Conservation (phyloP, 2,329 filamentous ascomycete species). For the Trichoderma endophyticum region DNA sequence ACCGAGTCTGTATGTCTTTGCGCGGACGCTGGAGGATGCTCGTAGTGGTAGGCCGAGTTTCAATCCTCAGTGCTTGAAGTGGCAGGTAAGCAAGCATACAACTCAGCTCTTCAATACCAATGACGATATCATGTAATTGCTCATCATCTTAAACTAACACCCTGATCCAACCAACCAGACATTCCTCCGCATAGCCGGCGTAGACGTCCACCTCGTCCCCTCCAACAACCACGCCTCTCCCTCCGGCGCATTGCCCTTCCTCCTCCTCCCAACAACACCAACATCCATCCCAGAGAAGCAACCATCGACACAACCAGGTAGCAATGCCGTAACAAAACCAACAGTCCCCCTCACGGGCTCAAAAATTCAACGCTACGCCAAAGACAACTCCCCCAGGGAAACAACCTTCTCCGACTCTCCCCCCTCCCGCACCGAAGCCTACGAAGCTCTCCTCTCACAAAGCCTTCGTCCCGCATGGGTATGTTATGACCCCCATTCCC, state of each 20-base stretch:
- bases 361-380: conserved; percentile 67
- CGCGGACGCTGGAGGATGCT: conserved; percentile 55
- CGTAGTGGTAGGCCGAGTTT: conserved; percentile 61
- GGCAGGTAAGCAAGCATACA: conserved; percentile 64
- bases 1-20: conserved; percentile 73
- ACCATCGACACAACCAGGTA: conserved; percentile 11
- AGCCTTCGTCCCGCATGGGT: conserved; percentile 85
- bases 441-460: conserved; percentile 72
- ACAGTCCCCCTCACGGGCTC: conserved; percentile 42
- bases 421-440: conserved; percentile 62
- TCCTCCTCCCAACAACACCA: conserved; percentile 54
- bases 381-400: conserved; percentile 39
- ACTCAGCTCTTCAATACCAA: background rate
- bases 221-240: conserved; percentile 95
- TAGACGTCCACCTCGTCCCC: conserved; percentile 63
- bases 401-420: conserved; percentile 50
- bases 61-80: conserved; percentile 92
- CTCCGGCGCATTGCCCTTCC: conserved; percentile 81
- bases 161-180: conserved; percentile 50
- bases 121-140: background rate
- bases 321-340: conserved; percentile 31
- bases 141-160: background rate
- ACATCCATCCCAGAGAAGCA: background rate
- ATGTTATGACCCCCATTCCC: conserved; percentile 24
- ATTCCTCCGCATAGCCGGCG: conserved; percentile 72